Evolutionary conservation across 2,329 filamentous ascomycete species (phyloP).

Genomic region (Aspergillus sp.): DNA sequence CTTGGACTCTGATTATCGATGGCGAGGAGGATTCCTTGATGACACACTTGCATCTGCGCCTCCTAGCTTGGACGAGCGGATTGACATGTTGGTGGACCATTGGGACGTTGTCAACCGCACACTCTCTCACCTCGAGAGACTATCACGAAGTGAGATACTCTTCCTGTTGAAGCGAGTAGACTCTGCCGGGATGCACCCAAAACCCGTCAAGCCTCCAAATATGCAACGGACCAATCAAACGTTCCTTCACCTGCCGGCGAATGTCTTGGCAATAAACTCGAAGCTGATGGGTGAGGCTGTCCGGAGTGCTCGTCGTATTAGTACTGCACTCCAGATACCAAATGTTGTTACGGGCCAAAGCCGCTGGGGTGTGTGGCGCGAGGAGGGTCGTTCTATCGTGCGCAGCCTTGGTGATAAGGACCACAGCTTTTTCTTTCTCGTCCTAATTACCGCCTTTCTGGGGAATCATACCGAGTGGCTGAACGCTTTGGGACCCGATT

Average conservation of each 20-base stretch:
- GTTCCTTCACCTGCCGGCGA: slow-evolving; percentile 54
- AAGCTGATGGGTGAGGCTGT: slow-evolving; percentile 54
- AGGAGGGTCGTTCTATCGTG: slow-evolving; percentile 63
- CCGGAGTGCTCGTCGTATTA: slow-evolving; percentile 55
- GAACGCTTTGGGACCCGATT: slow-evolving; percentile 57
- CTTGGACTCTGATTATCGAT: slow-evolving; percentile 47
- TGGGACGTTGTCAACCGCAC: slow-evolving; percentile 64
- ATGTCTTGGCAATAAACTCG: slow-evolving; percentile 51
- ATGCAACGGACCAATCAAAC: slow-evolving; percentile 55
- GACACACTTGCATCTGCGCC: slow-evolving; percentile 51
- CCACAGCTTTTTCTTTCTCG: slow-evolving; percentile 64
- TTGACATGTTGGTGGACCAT: slow-evolving; percentile 61
- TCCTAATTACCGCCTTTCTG: slow-evolving; percentile 62
- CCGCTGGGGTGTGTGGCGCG: slow-evolving; percentile 64
- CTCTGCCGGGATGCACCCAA: slow-evolving; percentile 44
- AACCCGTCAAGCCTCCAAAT: slow-evolving; percentile 50
- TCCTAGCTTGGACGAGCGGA: slow-evolving; percentile 57
- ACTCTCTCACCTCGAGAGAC: slow-evolving; percentile 57
- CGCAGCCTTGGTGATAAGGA: slow-evolving; percentile 59
- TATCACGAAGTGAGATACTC: slow-evolving; percentile 57
- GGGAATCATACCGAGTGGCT: slow-evolving; percentile 66
- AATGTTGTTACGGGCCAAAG: slow-evolving; percentile 62
- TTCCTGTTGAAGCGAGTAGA: slow-evolving; percentile 55
- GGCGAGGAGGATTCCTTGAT: slow-evolving; percentile 42
- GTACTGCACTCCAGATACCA: slow-evolving; percentile 60